Evolutionary conservation across 1,139 yeast species (phyloP).

Genomic region (Suhomyces maxii): DNA sequence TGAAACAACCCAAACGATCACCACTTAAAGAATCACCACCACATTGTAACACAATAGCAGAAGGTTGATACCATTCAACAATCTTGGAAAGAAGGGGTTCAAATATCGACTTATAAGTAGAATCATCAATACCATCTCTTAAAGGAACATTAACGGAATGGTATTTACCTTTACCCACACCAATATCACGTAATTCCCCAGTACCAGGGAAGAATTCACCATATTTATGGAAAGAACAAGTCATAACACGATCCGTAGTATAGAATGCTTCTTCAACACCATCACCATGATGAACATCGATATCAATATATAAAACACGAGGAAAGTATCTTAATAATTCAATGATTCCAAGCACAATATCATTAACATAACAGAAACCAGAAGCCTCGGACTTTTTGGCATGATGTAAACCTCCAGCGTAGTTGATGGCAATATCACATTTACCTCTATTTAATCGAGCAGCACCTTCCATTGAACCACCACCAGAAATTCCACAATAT

Average conservation of each 20-base stretch:
- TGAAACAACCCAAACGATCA: constrained; percentile 89
- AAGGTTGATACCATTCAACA: constrained; percentile 92
- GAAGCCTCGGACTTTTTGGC: constrained; percentile 95
- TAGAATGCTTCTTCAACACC: constrained; percentile 98
- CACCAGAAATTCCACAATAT: constrained; percentile 91
- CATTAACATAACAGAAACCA: constrained; percentile 89
- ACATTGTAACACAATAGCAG: constrained; percentile 86
- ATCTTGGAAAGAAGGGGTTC: constrained; percentile 81
- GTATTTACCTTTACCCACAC: constrained; percentile 86
- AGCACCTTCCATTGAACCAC: constrained; percentile 97
- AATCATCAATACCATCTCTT: constrained; percentile 91
- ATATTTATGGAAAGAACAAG: constrained; percentile 94
- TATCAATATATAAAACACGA: constrained; percentile 91
- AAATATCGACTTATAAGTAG: constrained; percentile 79
- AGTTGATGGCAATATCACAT: constrained; percentile 93
- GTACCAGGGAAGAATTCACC: constrained; percentile 98
- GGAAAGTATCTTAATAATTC: constrained; percentile 90
- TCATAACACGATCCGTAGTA: constrained; percentile 96
- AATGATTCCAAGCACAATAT: constrained; percentile 86
- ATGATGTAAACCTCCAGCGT: constrained; percentile 97
- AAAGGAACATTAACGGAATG: constrained; percentile 87
- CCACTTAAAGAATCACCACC: constrained; percentile 95
- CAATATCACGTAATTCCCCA: constrained; percentile 85
- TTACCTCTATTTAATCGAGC: constrained; percentile 89
- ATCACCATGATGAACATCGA: constrained; percentile 97